Evolutionary conservation across 345 rosid genomes (phyloP).

Genomic region (Noccaea caerulescens): DNA sequence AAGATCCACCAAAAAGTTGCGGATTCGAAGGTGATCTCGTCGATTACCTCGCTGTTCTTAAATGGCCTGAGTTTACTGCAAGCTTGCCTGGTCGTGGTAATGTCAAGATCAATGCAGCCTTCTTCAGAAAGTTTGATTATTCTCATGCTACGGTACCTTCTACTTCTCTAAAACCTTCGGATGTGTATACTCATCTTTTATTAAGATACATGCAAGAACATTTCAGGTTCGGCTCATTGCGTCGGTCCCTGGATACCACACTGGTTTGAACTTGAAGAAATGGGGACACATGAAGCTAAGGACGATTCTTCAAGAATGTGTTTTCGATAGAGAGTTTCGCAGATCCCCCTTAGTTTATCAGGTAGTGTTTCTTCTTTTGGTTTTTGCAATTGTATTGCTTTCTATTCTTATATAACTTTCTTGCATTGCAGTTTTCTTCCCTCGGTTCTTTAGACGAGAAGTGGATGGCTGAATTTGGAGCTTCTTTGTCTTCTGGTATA

Average conservation of each 20-base stretch:
- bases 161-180: conserved; percentile 7
- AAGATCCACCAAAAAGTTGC: conserved; percentile 48
- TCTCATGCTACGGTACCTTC: conserved; percentile 60
- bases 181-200: conserved; percentile 1
- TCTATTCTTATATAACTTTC: not conserved
- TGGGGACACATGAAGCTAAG: conserved; percentile 97
- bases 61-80: conserved; percentile 85
- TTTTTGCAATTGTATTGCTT: not conserved
- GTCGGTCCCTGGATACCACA: conserved; percentile 96
- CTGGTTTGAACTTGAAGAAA: conserved; percentile 68
- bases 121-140: conserved; percentile 85
- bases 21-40: conserved; percentile 84
- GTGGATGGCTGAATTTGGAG: conserved; percentile 86
- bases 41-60: conserved; percentile 80
- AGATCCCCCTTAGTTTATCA: conserved; percentile 90
- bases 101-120: conserved; percentile 67
- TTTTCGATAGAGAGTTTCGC: conserved; percentile 71
- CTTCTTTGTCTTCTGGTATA: conserved; percentile 80
- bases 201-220: conserved; percentile 13
- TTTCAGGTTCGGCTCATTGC: conserved; percentile 79
- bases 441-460: conserved; percentile 93
- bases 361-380: conserved; percentile 46
- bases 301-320: conserved; percentile 70
- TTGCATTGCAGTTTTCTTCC: conserved; percentile 76
- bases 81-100: conserved; percentile 63